Percentiles rank a stretch among this genome's conserved stretches.
phyloP scores from a whole-genome alignment of 495 filamentous ascomycete species.

The Rostrohypoxylon terebratum region DNA sequence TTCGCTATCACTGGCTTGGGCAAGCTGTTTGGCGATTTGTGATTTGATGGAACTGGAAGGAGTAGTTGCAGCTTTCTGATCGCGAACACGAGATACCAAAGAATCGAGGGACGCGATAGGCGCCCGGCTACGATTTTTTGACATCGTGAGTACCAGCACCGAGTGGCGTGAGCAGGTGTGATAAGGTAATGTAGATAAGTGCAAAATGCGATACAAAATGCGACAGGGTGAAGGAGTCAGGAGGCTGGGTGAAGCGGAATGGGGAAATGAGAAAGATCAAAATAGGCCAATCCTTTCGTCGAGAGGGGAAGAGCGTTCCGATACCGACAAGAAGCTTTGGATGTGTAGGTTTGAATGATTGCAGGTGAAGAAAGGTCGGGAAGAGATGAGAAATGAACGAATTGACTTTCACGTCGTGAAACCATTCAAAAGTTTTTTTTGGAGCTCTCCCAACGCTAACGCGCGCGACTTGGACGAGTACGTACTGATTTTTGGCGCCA shows the following conservation, averaged over 20 bases:
- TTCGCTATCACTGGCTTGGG: constrained; percentile 39
- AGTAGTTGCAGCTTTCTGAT: constrained; percentile 27
- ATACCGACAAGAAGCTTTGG: neutral
- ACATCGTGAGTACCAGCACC: constrained; percentile 32
- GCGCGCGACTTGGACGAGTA: constrained; percentile 11
- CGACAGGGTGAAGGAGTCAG: neutral
- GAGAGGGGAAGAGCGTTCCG: neutral
- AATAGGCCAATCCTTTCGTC: neutral
- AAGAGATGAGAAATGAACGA: constrained; percentile 18
- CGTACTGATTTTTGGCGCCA: neutral
- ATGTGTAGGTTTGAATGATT: neutral
- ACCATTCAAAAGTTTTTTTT: constrained; percentile 36
- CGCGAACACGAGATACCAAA: constrained; percentile 18
- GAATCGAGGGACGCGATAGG: constrained; percentile 26
- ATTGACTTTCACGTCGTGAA: constrained; percentile 27
- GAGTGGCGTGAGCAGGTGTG: neutral
- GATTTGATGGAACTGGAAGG: constrained; percentile 13
- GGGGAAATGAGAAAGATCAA: neutral
- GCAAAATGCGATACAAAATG: constrained; percentile 12
- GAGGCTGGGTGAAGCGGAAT: neutral
- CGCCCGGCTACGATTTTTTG: constrained; percentile 14
- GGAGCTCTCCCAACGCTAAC: constrained; percentile 24
- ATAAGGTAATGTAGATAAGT: neutral
- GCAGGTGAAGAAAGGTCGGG: neutral
- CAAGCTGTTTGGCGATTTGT: constrained; percentile 35